Conservation (phyloP, 306 rosid species). For the Fragaria iinumae region DNA sequence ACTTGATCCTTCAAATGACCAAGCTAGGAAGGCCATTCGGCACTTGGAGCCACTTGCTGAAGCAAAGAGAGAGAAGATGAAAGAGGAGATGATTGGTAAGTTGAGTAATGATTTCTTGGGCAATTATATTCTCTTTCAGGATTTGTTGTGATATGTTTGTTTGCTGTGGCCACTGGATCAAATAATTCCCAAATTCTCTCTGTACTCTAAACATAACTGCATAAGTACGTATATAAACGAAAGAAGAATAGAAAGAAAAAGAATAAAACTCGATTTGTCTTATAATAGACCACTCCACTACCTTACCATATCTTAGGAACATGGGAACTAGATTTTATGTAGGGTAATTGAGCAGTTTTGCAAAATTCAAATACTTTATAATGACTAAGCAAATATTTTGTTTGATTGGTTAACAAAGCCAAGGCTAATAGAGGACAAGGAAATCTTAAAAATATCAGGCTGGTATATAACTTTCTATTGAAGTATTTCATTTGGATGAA, state of each 20-base stretch:
- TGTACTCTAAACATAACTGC: neutral
- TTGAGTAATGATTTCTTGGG: neutral
- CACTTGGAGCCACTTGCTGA: constrained; percentile 84
- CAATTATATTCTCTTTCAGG: neutral
- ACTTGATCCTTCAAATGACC: constrained; percentile 78
- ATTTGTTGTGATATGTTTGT: neutral
- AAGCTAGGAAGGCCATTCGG: constrained; percentile 55
- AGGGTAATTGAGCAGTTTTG: neutral
- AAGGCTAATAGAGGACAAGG: neutral
- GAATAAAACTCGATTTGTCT: constrained; percentile 18
- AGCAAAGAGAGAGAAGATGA: constrained; percentile 86
- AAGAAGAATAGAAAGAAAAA: constrained; percentile 84
- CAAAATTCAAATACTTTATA: neutral
- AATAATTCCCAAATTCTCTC: neutral
- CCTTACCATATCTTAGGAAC: neutral
- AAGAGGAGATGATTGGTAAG: constrained; percentile 90
- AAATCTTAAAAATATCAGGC: neutral
- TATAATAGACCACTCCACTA: neutral
- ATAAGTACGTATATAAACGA: constrained; percentile 29
- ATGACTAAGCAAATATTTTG: neutral
- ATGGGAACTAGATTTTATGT: neutral
- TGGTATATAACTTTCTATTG: neutral
- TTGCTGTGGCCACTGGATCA: neutral
- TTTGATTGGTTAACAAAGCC: neutral
- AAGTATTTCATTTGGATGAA: neutral